Evolutionary conservation across 352 stramenopile genomes (phyloP).

Genomic region (Phytophthora tubulina): DNA sequence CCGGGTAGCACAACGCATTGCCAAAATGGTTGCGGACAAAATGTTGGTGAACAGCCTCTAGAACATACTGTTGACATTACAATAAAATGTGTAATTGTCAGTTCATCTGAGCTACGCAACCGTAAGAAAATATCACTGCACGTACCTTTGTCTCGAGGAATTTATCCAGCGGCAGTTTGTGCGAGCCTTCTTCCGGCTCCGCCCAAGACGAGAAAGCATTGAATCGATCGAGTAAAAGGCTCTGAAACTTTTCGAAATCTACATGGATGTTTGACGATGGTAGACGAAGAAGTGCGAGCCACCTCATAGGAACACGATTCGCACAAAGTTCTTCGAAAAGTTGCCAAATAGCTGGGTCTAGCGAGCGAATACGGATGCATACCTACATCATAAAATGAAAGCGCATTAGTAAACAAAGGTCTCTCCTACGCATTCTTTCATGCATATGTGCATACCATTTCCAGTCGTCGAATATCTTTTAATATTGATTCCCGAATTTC

Average conservation of each 20-base stretch:
- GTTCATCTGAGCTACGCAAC: background rate
- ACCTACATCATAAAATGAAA: conserved; percentile 18
- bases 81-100: background rate
- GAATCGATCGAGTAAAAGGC: conserved; percentile 42
- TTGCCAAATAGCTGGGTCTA: conserved; percentile 21
- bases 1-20: conserved; percentile 38
- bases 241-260: conserved; percentile 49
- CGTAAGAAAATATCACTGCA: background rate
- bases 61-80: conserved; percentile 39
- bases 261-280: background rate
- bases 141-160: conserved; percentile 54
- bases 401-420: conserved; percentile 4
- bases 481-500: conserved; percentile 26
- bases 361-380: background rate
- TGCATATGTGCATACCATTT: conserved; percentile 30
- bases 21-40: conserved; percentile 61
- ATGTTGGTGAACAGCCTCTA: conserved; percentile 67
- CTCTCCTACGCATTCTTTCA: background rate
- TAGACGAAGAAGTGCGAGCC: conserved; percentile 23
- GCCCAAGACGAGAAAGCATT: conserved; percentile 51
- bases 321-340: conserved; percentile 10
- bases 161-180: conserved; percentile 47
- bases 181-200: conserved; percentile 31
- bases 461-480: conserved; percentile 33
- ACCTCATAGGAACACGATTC: conserved; percentile 5